Evolutionary conservation across 1,139 yeast species (phyloP).

Genomic region (Kodamaea sp.): DNA sequence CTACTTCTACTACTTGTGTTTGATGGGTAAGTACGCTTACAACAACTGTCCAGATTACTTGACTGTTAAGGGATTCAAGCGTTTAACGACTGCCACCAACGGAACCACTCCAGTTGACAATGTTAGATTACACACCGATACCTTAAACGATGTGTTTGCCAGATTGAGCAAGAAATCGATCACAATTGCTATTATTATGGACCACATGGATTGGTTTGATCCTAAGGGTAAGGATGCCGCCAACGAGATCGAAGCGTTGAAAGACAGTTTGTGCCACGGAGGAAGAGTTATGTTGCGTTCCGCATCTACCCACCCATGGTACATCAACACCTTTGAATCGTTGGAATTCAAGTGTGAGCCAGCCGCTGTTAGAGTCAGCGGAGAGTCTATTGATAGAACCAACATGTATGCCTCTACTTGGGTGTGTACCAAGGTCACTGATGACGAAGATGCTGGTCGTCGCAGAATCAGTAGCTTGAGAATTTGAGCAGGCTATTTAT

Average conservation of each 20-base stretch:
- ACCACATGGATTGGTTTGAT: constrained; percentile 90
- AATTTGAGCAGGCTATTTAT: too few relatives aligned
- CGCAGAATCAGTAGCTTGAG: constrained; percentile 44
- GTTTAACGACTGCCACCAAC: constrained; percentile 39
- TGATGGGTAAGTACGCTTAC: constrained; percentile 61
- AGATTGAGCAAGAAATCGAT: constrained; percentile 63
- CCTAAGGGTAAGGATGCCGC: constrained; percentile 64
- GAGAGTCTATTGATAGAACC: constrained; percentile 70
- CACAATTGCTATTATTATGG: constrained; percentile 82
- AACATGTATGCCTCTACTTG: constrained; percentile 90
- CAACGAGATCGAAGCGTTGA: constrained; percentile 65
- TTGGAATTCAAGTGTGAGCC: constrained; percentile 68
- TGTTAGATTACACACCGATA: constrained; percentile 78
- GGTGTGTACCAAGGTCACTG: constrained; percentile 62
- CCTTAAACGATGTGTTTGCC: constrained; percentile 71
- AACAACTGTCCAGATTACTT: constrained; percentile 77
- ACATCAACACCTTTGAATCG: constrained; percentile 63
- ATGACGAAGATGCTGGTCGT: constrained; percentile 22
- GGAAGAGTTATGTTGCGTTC: constrained; percentile 80
- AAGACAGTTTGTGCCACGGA: constrained; percentile 60
- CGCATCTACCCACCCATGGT: constrained; percentile 78
- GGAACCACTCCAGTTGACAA: constrained; percentile 54
- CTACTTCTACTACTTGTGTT: constrained; percentile 73
- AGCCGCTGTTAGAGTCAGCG: constrained; percentile 65
- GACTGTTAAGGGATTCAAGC: constrained; percentile 56